Evolutionary conservation across 345 rosid species (phyloP).

Genomic region (Erodium maritimum): DNA sequence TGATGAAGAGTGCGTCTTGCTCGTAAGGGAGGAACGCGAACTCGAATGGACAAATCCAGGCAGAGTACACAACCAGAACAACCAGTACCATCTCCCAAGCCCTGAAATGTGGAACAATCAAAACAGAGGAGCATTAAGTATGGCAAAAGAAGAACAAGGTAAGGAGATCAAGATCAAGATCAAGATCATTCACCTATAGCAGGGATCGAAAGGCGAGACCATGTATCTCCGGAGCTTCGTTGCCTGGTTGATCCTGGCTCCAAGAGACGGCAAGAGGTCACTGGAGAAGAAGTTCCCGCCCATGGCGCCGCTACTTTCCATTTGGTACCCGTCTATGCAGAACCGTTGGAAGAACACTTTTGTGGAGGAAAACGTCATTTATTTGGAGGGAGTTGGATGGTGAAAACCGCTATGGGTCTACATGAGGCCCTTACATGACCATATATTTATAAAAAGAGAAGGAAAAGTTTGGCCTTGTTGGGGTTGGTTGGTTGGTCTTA

Average conservation of each 20-base stretch:
- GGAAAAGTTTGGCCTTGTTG: neutral
- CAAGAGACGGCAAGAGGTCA: conserved; percentile 88
- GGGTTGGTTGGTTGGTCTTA: neutral
- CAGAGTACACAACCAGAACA: conserved; percentile 76
- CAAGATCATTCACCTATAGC: conserved; percentile 46
- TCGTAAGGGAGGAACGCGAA: conserved; percentile 61
- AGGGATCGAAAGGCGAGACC: conserved; percentile 68
- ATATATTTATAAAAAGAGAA: neutral
- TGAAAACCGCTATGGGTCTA: too few relatives aligned
- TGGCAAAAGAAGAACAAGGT: neutral
- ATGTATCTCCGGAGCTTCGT: conserved; percentile 67
- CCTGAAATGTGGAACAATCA: conserved; percentile 40
- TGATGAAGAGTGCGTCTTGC: conserved; percentile 51
- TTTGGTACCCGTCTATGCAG: conserved; percentile 52
- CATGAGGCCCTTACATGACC: conserved; percentile 2
- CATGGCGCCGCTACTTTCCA: conserved; percentile 19
- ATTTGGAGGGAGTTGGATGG: too few relatives aligned
- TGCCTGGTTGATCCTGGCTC: conserved; percentile 74
- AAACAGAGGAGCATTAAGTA: neutral
- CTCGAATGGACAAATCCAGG: conserved; percentile 91
- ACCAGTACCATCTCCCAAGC: conserved; percentile 95
- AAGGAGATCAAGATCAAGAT: neutral
- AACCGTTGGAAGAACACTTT: conserved; percentile 69
- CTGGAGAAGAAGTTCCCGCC: conserved; percentile 61
- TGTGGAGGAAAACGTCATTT: conserved; percentile 46